These are phyloP conservation scores for Phytophthora constricta DNA, from an alignment of 352 stramenopile species.

Conservation along the genomic window DNA sequence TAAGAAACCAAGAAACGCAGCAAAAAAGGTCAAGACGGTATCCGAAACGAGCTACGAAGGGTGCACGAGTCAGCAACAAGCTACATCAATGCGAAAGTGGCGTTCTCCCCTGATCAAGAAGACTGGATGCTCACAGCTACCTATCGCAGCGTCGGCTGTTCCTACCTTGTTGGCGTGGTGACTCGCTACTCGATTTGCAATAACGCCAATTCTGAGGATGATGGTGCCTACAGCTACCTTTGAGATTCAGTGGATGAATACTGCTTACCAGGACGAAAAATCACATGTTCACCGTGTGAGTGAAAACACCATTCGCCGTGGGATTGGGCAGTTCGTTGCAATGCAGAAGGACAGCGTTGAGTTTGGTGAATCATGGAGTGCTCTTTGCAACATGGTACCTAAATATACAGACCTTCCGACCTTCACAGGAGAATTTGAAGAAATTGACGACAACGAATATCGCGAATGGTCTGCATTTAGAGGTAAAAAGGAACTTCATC, in stretches of 20 bases:
- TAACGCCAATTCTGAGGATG: background rate
- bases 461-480: background rate
- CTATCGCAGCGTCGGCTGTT: background rate
- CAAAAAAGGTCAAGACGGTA: background rate
- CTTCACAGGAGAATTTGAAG: slow-evolving; percentile 10
- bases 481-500: background rate
- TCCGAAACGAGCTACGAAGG: background rate
- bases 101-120: background rate
- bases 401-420: slow-evolving; percentile 4
- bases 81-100: background rate
- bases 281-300: background rate
- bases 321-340: background rate
- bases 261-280: slow-evolving; percentile 3
- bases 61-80: background rate
- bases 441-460: background rate
- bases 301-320: background rate
- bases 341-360: slow-evolving; percentile 6
- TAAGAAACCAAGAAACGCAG: background rate
- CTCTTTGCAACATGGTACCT: slow-evolving; percentile 3
- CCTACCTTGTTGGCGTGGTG: background rate
- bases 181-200: background rate
- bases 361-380: slow-evolving; percentile 7
- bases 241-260: background rate
- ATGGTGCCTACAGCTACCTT: background rate
- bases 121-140: background rate